Evolutionary conservation across 2,329 filamentous ascomycete genomes (phyloP).

Genomic region (Capronia coronata): DNA sequence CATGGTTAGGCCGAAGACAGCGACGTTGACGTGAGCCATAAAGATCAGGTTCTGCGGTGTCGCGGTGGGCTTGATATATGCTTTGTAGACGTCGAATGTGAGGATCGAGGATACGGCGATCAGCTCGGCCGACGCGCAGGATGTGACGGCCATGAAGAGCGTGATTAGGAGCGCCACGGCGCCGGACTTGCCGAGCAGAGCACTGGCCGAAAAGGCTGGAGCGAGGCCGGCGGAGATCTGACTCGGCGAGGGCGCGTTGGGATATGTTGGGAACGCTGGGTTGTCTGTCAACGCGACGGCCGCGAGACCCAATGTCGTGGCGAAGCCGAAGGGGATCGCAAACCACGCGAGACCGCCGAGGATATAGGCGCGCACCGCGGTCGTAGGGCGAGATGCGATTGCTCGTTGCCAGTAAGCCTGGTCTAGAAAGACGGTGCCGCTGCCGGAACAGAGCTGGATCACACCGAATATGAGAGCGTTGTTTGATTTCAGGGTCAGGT

Average conservation of each 20-base stretch:
- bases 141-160: constrained; percentile 55
- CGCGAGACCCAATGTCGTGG: constrained; percentile 43
- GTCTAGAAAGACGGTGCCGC: constrained; percentile 36
- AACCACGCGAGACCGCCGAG: constrained; percentile 46
- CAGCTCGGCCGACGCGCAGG: constrained; percentile 71
- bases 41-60: constrained; percentile 70
- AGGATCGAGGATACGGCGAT: constrained; percentile 82
- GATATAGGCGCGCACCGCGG: constrained; percentile 35
- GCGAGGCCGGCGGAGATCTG: constrained; percentile 29
- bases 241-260: constrained; percentile 22
- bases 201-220: constrained; percentile 26
- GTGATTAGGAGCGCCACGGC: constrained; percentile 29
- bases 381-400: constrained; percentile 36
- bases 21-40: constrained; percentile 66
- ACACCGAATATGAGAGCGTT: constrained; percentile 42
- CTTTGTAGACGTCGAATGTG: constrained; percentile 82
- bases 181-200: constrained; percentile 29
- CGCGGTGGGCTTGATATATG: constrained; percentile 72
- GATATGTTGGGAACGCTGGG: constrained; percentile 39
- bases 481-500: constrained; percentile 50
- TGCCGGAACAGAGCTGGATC: constrained; percentile 37
- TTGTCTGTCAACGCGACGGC: constrained; percentile 41
- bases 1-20: constrained; percentile 49
- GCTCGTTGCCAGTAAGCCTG: constrained; percentile 45
- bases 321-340: constrained; percentile 44